Percentiles rank a stretch among this genome's conserved stretches.
These are phyloP conservation scores for Pythium scleroteichum DNA, from an alignment of 352 stramenopile species.

Conservation along the genomic window DNA sequence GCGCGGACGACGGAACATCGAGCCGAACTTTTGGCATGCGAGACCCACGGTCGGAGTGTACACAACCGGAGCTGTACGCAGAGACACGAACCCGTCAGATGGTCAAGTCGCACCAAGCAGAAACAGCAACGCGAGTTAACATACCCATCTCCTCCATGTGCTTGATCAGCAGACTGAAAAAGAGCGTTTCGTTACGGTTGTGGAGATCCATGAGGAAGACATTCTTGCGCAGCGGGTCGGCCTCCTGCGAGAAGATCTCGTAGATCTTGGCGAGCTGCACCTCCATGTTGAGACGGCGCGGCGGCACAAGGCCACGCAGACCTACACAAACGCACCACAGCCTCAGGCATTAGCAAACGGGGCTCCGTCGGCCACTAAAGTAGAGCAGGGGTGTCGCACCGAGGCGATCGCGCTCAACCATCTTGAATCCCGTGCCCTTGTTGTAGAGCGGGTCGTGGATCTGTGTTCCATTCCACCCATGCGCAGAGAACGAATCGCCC, in stretches of 20 bases:
- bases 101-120: not conserved
- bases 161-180: constrained; percentile 92
- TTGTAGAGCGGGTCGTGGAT: constrained; percentile 87
- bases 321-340: constrained; percentile 31
- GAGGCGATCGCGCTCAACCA: constrained; percentile 80
- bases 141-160: constrained; percentile 92
- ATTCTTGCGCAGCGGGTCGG: constrained; percentile 91
- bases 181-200: constrained; percentile 96
- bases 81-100: not conserved
- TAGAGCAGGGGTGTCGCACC: constrained; percentile 38
- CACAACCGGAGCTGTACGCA: constrained; percentile 92
- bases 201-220: constrained; percentile 94
- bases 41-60: constrained; percentile 98
- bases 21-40: constrained; percentile 91
- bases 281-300: constrained; percentile 67
- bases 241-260: constrained; percentile 61
- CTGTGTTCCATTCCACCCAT: constrained; percentile 20
- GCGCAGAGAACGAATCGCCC: not conserved
- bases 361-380: not conserved
- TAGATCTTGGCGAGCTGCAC: constrained; percentile 79
- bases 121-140: not conserved
- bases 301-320: constrained; percentile 82
- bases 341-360: constrained; percentile 2
- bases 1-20: constrained; percentile 87
- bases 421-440: constrained; percentile 87